phyloP scores from a whole-genome alignment of 192 early-diverging fungal species.

The Backusella morwellensis region DNA sequence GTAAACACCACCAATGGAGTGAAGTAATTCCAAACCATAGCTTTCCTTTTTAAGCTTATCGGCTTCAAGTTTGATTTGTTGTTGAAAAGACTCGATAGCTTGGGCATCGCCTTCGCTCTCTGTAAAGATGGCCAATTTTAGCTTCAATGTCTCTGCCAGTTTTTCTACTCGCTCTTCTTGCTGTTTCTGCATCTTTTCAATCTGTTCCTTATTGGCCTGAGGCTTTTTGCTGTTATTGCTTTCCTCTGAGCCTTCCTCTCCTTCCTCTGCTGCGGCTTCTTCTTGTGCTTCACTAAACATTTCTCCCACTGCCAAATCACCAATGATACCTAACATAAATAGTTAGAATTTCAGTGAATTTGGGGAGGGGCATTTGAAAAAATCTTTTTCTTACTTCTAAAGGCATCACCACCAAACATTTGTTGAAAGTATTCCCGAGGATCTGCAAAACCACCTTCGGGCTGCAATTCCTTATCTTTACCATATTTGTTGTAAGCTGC shows the following conservation, averaged over 20 bases:
- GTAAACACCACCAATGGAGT: constrained; percentile 83
- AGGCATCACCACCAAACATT: constrained; percentile 89
- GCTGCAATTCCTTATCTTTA: constrained; percentile 48
- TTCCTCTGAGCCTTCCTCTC: constrained; percentile 45
- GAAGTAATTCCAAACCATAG: constrained; percentile 82
- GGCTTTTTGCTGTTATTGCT: constrained; percentile 34
- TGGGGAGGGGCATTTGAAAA: constrained; percentile 3
- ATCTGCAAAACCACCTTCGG: constrained; percentile 57
- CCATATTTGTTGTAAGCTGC: constrained; percentile 84
- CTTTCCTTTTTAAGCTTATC: constrained; percentile 77
- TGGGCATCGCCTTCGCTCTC: constrained; percentile 40
- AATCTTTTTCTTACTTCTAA: constrained; percentile 22
- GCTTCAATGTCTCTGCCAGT: constrained; percentile 63
- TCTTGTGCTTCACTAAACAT: constrained; percentile 27
- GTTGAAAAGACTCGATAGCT: constrained; percentile 46
- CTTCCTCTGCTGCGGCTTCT: constrained; percentile 23
- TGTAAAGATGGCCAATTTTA: constrained; percentile 53
- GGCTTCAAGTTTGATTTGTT: constrained; percentile 65
- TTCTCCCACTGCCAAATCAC: constrained; percentile 81
- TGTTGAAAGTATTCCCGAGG: constrained; percentile 82
- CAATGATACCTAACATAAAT: constrained; percentile 62
- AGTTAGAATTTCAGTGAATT: no score
- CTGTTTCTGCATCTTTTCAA: constrained; percentile 45
- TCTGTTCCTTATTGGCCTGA: constrained; percentile 49
- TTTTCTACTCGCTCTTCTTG: constrained; percentile 60